phyloP scores from a whole-genome alignment of 495 filamentous ascomycete genomes.

The Evansstolkia leycettana region DNA sequence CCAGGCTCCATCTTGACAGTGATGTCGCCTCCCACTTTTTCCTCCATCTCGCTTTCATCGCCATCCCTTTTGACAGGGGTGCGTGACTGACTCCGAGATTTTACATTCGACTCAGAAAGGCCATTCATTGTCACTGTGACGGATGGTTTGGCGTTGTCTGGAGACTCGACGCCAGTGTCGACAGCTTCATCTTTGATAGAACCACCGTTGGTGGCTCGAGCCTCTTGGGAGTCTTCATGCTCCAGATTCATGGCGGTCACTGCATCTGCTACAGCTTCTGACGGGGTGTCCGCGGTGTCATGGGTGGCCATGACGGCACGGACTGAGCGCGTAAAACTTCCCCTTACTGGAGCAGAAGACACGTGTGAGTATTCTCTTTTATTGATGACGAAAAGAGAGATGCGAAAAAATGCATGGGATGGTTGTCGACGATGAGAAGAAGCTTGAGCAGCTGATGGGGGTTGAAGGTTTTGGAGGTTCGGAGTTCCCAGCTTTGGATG shows the following conservation, averaged over 20 bases:
- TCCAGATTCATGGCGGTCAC: conserved; percentile 31
- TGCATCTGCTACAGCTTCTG: conserved; percentile 24
- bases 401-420: too few species aligned
- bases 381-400: conserved; percentile 3
- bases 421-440: too few species aligned
- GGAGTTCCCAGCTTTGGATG: too few species aligned
- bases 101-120: conserved; percentile 4
- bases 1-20: conserved; percentile 53
- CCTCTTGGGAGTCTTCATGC: conserved; percentile 4
- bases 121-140: conserved; percentile 1
- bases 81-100: conserved; percentile 11
- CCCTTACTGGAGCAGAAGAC: conserved; percentile 4
- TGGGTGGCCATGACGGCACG: conserved; percentile 36
- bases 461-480: too few species aligned
- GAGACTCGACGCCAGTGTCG: conserved; percentile 1
- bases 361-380: conserved; percentile 2
- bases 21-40: conserved; percentile 46
- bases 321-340: conserved; percentile 13
- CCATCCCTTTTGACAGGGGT: conserved; percentile 11
- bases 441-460: too few species aligned
- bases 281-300: conserved; percentile 32
- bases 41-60: conserved; percentile 9
- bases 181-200: conserved; percentile 1
- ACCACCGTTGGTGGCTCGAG: conserved; percentile 12
- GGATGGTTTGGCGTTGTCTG: conserved; percentile 5